Evolutionary conservation across 129 eudicot species (phyloP).

Genomic region (Saposhnikovia divaricata): DNA sequence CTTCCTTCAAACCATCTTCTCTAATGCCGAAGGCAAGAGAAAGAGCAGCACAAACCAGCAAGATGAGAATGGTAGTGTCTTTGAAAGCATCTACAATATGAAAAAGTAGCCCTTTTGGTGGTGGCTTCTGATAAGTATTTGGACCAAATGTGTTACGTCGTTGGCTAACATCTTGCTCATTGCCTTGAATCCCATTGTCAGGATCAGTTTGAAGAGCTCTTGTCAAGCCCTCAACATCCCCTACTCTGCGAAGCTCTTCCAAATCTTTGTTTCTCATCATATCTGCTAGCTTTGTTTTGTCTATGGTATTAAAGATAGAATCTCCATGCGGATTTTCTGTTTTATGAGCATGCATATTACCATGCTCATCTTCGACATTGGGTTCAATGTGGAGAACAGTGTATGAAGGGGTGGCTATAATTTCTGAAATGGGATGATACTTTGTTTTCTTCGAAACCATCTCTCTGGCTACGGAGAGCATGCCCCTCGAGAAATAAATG

Average conservation of each 20-base stretch:
- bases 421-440: slow-evolving; percentile 6
- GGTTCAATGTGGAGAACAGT: slow-evolving; percentile 34
- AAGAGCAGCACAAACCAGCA: slow-evolving; percentile 55
- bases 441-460: slow-evolving; percentile 14
- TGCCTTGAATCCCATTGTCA: slow-evolving; percentile 32
- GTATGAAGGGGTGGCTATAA: slow-evolving; percentile 21
- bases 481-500: slow-evolving; percentile 38
- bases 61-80: slow-evolving; percentile 62
- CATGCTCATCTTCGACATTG: background rate
- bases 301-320: slow-evolving; percentile 16
- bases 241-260: slow-evolving; percentile 20
- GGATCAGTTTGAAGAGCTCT: slow-evolving; percentile 34
- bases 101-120: slow-evolving; percentile 49
- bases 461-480: slow-evolving; percentile 32
- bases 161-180: slow-evolving; percentile 23
- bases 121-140: slow-evolving; percentile 52
- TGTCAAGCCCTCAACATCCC: slow-evolving; percentile 40
- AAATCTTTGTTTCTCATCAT: slow-evolving; percentile 40
- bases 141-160: slow-evolving; percentile 41
- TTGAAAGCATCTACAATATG: slow-evolving; percentile 54
- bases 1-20: slow-evolving; percentile 49
- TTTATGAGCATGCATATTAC: background rate
- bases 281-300: slow-evolving; percentile 30
- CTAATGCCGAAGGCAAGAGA: slow-evolving; percentile 68
- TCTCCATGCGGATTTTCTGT: background rate